phyloP scores from a whole-genome alignment of 192 early-diverging fungal genomes.

The Helicostylum pulchrum region DNA sequence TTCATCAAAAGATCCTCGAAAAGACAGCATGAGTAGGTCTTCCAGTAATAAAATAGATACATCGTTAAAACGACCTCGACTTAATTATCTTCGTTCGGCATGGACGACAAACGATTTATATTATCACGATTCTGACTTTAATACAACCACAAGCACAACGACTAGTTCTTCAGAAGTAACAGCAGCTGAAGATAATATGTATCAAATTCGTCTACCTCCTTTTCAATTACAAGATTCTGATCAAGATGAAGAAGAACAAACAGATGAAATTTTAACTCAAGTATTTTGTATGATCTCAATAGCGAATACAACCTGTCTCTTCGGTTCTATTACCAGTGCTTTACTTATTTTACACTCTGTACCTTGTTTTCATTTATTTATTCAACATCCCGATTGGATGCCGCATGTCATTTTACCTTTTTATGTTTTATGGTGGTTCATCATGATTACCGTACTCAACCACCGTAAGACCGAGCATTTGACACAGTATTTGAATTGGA shows the following conservation, averaged over 20 bases:
- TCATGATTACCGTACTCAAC: not conserved
- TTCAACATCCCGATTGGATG: not conserved
- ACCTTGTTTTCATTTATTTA: not conserved
- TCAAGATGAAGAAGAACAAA: conserved; percentile 7
- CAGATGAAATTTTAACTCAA: not conserved
- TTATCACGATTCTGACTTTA: not conserved
- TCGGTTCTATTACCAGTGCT: conserved; percentile 3
- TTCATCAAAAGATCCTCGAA: too few relatives aligned
- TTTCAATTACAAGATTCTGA: not conserved
- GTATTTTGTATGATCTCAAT: not conserved
- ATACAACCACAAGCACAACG: not conserved
- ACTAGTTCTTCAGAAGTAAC: not conserved
- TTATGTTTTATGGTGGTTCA: not conserved
- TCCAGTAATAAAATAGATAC: too few relatives aligned
- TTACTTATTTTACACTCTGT: conserved; percentile 6
- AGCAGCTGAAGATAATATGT: not conserved
- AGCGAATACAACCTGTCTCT: conserved; percentile 1
- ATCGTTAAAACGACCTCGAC: not conserved
- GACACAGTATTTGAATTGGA: not conserved
- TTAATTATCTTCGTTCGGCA: conserved; percentile 4
- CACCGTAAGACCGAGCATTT: not conserved
- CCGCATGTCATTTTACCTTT: not conserved
- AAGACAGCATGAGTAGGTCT: too few relatives aligned
- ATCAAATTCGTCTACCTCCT: not conserved
- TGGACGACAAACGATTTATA: not conserved